Evolutionary conservation across 2,329 filamentous ascomycete genomes (phyloP).

Genomic region (Catunica adiposa): DNA sequence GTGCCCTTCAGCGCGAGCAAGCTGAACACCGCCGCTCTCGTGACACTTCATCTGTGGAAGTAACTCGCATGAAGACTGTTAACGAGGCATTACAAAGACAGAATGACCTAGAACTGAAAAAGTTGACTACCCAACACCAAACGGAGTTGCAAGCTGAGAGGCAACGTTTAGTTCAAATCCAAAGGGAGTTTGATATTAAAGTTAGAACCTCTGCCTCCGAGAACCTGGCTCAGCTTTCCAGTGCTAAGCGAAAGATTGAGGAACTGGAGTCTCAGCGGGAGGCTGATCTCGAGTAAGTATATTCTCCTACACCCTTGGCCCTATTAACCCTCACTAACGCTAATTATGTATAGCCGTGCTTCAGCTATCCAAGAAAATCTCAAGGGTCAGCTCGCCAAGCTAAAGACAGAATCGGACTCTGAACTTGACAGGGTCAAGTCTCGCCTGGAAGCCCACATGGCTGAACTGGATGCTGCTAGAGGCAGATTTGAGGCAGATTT

Average conservation of each 20-base stretch:
- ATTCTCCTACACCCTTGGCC: too few relatives aligned
- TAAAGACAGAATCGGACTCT: conserved; percentile 30
- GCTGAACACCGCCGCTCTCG: conserved; percentile 25
- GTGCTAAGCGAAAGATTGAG: conserved; percentile 17
- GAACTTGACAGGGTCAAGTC: conserved; percentile 33
- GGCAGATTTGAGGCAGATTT: conserved; percentile 45
- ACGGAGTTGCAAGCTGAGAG: conserved; percentile 7
- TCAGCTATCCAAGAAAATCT: conserved; percentile 17
- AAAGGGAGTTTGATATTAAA: conserved; percentile 8
- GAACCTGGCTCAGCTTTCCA: conserved; percentile 2
- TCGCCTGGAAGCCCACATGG: conserved; percentile 41
- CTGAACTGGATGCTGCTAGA: conserved; percentile 45
- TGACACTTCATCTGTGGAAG: conserved; percentile 37
- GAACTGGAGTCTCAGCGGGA: conserved; percentile 15
- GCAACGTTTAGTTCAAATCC: conserved; percentile 6
- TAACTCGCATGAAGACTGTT: conserved; percentile 42
- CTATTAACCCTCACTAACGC: neutral
- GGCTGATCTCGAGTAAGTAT: conserved; percentile 12
- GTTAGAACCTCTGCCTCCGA: conserved; percentile 1
- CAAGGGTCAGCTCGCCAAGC: conserved; percentile 28
- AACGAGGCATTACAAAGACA: conserved; percentile 55
- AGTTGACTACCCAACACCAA: conserved; percentile 16
- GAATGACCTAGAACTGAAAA: conserved; percentile 48
- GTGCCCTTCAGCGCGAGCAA: conserved; percentile 31
- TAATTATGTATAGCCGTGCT: conserved; percentile 1